Conservation (phyloP, 352 stramenopile genomes). For the Peronospora destructor region DNA sequence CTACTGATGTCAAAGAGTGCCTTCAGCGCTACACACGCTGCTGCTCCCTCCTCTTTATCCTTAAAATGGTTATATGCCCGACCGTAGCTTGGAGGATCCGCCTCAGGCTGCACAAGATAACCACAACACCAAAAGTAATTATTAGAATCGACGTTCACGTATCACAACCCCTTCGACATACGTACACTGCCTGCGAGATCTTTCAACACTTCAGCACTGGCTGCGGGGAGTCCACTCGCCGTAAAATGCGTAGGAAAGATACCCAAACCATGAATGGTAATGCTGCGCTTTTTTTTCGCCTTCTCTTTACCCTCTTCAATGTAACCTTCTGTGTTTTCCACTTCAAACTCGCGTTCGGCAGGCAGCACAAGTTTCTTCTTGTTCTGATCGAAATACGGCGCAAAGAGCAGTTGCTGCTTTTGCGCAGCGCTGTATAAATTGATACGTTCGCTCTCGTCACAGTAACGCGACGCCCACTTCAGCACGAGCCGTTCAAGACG, state of each 20-base stretch:
- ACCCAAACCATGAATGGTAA: slow-evolving; percentile 83
- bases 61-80: slow-evolving; percentile 91
- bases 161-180: not conserved
- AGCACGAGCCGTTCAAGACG: slow-evolving; percentile 81
- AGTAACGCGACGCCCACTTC: slow-evolving; percentile 89
- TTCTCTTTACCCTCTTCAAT: slow-evolving; percentile 67
- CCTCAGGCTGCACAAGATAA: slow-evolving; percentile 53
- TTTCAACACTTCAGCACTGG: slow-evolving; percentile 91
- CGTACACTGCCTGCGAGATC: slow-evolving; percentile 87
- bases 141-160: slow-evolving; percentile 4
- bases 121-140: slow-evolving; percentile 7
- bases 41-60: slow-evolving; percentile 85
- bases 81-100: slow-evolving; percentile 59
- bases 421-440: slow-evolving; percentile 92
- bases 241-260: slow-evolving; percentile 92
- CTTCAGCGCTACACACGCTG: slow-evolving; percentile 93
- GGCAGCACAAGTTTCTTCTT: slow-evolving; percentile 70
- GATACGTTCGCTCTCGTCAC: slow-evolving; percentile 90
- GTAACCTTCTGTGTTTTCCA: slow-evolving; percentile 71
- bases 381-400: slow-evolving; percentile 68
- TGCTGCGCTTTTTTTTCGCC: slow-evolving; percentile 74
- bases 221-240: slow-evolving; percentile 85
- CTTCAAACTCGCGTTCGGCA: slow-evolving; percentile 63
- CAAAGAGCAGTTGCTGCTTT: slow-evolving; percentile 96
- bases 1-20: slow-evolving; percentile 93